phyloP scores from a whole-genome alignment of 495 filamentous ascomycete species.

The Paragyromitra xinjiangensis region DNA sequence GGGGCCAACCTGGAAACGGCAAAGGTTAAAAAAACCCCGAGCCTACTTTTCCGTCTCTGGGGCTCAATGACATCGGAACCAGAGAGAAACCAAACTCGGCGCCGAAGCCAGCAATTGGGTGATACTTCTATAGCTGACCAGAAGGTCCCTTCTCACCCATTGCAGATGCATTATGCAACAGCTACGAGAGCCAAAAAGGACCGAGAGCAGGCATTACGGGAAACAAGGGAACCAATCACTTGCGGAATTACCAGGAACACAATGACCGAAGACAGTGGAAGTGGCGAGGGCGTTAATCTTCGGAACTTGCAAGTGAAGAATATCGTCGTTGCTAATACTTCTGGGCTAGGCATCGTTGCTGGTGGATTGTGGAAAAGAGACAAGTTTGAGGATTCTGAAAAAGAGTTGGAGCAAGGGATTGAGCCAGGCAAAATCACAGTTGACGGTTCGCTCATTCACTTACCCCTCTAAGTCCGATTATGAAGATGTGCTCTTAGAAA shows the following conservation, averaged over 20 bases:
- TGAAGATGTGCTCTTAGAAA: not conserved
- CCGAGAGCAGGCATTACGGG: not conserved
- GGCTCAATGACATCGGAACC: not conserved
- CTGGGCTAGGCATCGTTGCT: not conserved
- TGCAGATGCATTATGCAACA: not conserved
- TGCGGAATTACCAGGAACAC: not conserved
- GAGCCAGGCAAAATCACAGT: conserved; percentile 1
- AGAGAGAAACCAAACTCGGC: not conserved
- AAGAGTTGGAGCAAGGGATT: conserved; percentile 6
- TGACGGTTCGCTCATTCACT: conserved; percentile 13
- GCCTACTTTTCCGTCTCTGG: conserved; percentile 46
- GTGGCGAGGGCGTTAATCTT: not conserved
- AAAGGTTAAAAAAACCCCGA: conserved; percentile 34
- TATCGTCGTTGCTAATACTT: not conserved
- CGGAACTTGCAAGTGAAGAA: not conserved
- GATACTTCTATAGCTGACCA: not conserved
- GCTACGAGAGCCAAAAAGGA: not conserved
- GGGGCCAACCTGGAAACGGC: not conserved
- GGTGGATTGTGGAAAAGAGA: conserved; percentile 1
- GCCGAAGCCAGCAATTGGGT: not conserved
- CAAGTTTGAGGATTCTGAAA: not conserved
- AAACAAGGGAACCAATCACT: not conserved
- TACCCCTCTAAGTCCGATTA: not conserved
- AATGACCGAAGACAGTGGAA: not conserved
- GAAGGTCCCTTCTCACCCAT: conserved; percentile 6